phyloP scores from a whole-genome alignment of 2,329 filamentous ascomycete genomes.

The Tolypocladium sp. region DNA sequence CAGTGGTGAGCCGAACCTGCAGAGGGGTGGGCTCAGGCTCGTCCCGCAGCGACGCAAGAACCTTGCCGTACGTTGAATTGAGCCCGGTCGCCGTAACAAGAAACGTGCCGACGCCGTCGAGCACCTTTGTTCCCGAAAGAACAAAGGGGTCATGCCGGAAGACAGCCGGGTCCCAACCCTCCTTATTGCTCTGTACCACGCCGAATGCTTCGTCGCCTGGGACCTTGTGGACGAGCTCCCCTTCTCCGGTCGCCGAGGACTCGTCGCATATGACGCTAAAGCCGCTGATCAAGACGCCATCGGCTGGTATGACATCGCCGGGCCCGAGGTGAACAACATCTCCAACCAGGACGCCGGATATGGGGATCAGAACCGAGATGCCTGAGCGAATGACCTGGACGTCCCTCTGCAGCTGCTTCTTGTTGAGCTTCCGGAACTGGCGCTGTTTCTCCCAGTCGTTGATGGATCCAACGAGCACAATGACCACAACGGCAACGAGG shows the following conservation, averaged over 20 bases:
- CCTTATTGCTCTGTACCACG: too few relatives aligned
- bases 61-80: constrained; percentile 44
- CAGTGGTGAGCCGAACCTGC: constrained; percentile 39
- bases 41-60: constrained; percentile 45
- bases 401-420: constrained; percentile 32
- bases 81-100: constrained; percentile 45
- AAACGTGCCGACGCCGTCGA: constrained; percentile 38
- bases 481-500: constrained; percentile 6
- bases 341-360: constrained; percentile 60
- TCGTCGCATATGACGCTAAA: constrained; percentile 55
- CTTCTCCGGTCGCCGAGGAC: constrained; percentile 65
- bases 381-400: constrained; percentile 59
- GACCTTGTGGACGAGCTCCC: constrained; percentile 61
- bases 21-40: constrained; percentile 43
- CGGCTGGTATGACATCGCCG: constrained; percentile 61
- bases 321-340: constrained; percentile 61
- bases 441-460: constrained; percentile 63
- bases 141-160: constrained; percentile 56
- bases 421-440: constrained; percentile 54
- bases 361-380: constrained; percentile 52
- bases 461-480: constrained; percentile 20
- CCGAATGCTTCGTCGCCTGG: constrained; percentile 45
- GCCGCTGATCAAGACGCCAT: constrained; percentile 57
- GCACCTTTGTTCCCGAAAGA: constrained; percentile 44
- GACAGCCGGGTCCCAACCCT: constrained; percentile 12